Evolutionary conservation across 257 asterid species (phyloP).

Genomic region (Catharanthus roseus): DNA sequence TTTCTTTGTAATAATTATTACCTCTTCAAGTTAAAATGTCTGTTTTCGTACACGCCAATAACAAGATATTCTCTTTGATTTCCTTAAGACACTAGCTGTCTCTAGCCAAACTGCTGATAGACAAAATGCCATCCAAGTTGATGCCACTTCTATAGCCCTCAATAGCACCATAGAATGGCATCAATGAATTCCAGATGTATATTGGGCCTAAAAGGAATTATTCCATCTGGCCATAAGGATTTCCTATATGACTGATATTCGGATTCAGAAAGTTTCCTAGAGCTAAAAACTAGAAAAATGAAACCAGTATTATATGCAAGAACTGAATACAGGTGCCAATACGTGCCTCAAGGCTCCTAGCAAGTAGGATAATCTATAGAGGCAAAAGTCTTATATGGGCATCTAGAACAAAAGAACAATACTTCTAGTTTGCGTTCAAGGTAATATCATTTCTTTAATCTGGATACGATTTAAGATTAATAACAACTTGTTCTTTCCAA

Average conservation of each 20-base stretch:
- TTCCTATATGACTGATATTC: neutral
- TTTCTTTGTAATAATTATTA: too few species aligned
- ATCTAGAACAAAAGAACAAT: neutral
- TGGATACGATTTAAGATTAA: neutral
- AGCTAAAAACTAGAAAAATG: neutral
- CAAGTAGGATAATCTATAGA: neutral
- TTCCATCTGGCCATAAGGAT: neutral
- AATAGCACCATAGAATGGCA: neutral
- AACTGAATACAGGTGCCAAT: neutral
- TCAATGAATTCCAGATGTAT: neutral
- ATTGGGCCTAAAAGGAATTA: neutral
- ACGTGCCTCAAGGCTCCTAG: neutral
- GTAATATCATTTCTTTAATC: neutral
- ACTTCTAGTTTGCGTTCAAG: neutral
- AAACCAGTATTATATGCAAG: neutral
- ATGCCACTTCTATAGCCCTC: constrained; percentile 1
- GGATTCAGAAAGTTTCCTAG: neutral
- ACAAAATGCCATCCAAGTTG: constrained; percentile 8
- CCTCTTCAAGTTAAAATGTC: too few species aligned
- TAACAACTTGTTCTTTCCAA: neutral
- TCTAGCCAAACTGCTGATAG: constrained; percentile 2
- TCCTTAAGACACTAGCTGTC: constrained; percentile 13
- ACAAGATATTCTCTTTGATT: neutral
- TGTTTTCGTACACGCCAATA: neutral
- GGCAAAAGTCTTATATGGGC: neutral